A percentile compares a stretch with the other conserved stretches of the same genome.
phyloP scores from a whole-genome alignment of 306 rosid genomes.

The Hippophae gyantsensis region DNA sequence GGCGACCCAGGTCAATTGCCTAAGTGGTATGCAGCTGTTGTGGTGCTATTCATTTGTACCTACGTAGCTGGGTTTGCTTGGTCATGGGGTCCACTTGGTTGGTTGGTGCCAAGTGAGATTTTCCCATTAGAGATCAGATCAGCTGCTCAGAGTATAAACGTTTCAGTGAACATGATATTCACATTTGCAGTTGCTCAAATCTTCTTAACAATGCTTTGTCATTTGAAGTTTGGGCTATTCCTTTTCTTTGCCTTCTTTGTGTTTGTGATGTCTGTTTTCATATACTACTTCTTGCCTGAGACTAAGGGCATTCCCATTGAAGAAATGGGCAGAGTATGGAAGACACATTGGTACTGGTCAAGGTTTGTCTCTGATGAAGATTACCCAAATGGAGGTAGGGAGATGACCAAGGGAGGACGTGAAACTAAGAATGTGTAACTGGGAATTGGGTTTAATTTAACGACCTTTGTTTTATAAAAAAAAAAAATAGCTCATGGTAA shows the following conservation, averaged over 20 bases:
- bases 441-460: neutral
- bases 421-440: conserved; percentile 29
- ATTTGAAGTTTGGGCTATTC: conserved; percentile 81
- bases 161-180: conserved; percentile 80
- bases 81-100: conserved; percentile 99
- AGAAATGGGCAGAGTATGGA: conserved; percentile 75
- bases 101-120: conserved; percentile 94
- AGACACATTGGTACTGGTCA: conserved; percentile 68
- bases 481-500: no score
- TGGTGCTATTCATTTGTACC: conserved; percentile 80
- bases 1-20: conserved; percentile 66
- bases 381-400: conserved; percentile 26
- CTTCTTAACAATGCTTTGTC: conserved; percentile 73
- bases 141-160: conserved; percentile 83
- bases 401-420: conserved; percentile 30
- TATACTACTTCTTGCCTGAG: conserved; percentile 63
- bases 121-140: conserved; percentile 88
- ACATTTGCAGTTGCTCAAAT: conserved; percentile 68
- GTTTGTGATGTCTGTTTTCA: conserved; percentile 41
- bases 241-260: conserved; percentile 80
- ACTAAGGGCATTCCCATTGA: conserved; percentile 87
- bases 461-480: neutral
- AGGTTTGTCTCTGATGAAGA: conserved; percentile 38
- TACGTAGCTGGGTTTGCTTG: conserved; percentile 87
- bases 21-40: conserved; percentile 78